These are phyloP conservation scores for Pseudogymnoascus verrucosus DNA, from an alignment of 2,329 filamentous ascomycete species.

Conservation along the genomic window DNA sequence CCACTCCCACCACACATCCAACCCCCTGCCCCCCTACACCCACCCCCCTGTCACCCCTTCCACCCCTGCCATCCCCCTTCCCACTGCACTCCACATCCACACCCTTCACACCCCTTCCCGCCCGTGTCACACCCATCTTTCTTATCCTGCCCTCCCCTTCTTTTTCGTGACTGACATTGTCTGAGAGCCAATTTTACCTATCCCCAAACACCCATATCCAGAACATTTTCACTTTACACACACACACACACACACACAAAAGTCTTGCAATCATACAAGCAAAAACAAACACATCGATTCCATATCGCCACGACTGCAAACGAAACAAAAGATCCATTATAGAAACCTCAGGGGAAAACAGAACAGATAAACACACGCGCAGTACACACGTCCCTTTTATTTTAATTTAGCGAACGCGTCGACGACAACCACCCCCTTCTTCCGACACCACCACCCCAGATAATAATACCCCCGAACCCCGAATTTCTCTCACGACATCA, in stretches of 20 bases:
- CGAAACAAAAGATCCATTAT: neutral
- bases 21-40: no score
- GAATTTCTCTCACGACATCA: neutral
- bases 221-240: neutral
- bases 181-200: neutral
- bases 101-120: neutral
- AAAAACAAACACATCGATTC: neutral
- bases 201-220: neutral
- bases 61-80: slow-evolving; percentile 14
- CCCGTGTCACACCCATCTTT: slow-evolving; percentile 1
- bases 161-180: neutral
- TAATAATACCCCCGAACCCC: neutral
- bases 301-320: neutral
- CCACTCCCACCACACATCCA: no score
- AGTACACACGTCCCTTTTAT: neutral
- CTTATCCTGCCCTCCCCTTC: neutral
- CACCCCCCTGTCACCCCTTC: neutral
- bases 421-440: slow-evolving; percentile 1
- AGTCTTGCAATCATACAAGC: neutral
- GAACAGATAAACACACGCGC: neutral
- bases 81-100: slow-evolving; percentile 9
- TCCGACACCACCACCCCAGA: neutral
- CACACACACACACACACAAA: no score
- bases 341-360: neutral
- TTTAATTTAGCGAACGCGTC: neutral